phyloP scores from a whole-genome alignment of 1,284 basidiomycete species.

The Ceratobasidium sp. region DNA sequence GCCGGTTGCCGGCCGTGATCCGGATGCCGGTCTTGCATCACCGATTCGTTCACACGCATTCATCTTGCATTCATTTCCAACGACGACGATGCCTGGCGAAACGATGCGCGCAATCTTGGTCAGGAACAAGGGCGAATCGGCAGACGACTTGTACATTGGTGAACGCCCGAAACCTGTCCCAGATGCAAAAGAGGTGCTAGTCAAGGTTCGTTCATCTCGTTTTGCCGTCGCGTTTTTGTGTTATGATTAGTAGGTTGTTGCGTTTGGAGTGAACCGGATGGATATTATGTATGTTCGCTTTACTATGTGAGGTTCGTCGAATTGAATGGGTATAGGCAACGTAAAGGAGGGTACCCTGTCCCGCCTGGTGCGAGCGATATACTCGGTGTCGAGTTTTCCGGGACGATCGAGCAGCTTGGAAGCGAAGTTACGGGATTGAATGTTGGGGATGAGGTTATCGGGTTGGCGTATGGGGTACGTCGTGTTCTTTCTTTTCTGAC shows the following conservation, averaged over 20 bases:
- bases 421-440: conserved; percentile 70
- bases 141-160: conserved; percentile 84
- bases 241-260: neutral
- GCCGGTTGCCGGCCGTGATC: too few relatives aligned
- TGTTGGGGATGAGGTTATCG: conserved; percentile 87
- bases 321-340: conserved; percentile 43
- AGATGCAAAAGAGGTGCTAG: conserved; percentile 73
- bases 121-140: conserved; percentile 82
- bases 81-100: conserved; percentile 15
- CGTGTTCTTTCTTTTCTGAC: neutral
- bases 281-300: conserved; percentile 72
- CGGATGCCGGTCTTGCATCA: too few relatives aligned
- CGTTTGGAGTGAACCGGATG: conserved; percentile 90
- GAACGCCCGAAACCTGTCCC: conserved; percentile 67
- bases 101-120: conserved; percentile 87
- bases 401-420: conserved; percentile 73
- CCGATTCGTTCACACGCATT: neutral
- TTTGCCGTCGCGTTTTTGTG: neutral
- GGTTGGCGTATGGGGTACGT: conserved; percentile 76
- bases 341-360: conserved; percentile 79
- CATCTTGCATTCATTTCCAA: too few relatives aligned
- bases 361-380: conserved; percentile 83
- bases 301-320: neutral
- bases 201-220: conserved; percentile 67
- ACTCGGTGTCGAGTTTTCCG: conserved; percentile 94